Percentiles rank a stretch among this genome's conserved stretches.
Evolutionary conservation across 2,329 filamentous ascomycete genomes (phyloP).

Genomic region (Lachnellula occidentalis): DNA sequence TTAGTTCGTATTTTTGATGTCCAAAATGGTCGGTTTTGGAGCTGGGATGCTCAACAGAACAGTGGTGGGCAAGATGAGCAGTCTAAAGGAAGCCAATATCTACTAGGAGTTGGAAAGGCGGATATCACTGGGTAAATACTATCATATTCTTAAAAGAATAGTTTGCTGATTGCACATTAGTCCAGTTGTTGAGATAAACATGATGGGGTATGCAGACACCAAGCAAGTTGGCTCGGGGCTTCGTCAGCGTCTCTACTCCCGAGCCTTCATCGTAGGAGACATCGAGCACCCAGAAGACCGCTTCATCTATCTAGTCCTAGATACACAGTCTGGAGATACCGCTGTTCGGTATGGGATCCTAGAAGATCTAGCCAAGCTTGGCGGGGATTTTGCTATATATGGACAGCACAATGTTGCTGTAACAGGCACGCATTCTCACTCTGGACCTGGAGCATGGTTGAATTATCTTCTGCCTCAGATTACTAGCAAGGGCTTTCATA

Average conservation of each 20-base stretch:
- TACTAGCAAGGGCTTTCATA: constrained; percentile 78
- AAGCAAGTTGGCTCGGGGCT: constrained; percentile 77
- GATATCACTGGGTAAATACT: constrained; percentile 61
- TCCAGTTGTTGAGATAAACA: constrained; percentile 82
- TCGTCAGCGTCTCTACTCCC: constrained; percentile 80
- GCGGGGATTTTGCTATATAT: constrained; percentile 69
- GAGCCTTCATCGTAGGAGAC: constrained; percentile 81
- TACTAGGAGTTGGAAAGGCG: constrained; percentile 64
- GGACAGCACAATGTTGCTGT: constrained; percentile 77
- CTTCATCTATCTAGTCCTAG: constrained; percentile 82
- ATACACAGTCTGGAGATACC: constrained; percentile 83
- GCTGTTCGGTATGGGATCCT: constrained; percentile 84
- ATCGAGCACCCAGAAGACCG: constrained; percentile 60
- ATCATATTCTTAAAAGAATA: not conserved
- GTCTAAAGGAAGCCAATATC: constrained; percentile 38
- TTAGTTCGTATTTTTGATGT: not conserved
- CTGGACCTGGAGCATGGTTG: constrained; percentile 86
- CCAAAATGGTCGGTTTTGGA: constrained; percentile 1
- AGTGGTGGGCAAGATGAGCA: constrained; percentile 5
- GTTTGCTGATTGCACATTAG: constrained; percentile 34
- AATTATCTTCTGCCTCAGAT: constrained; percentile 93
- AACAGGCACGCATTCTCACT: constrained; percentile 89
- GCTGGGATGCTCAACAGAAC: constrained; percentile 1
- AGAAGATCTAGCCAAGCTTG: constrained; percentile 63
- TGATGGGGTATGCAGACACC: constrained; percentile 89